Conservation (phyloP, 1,284 basidiomycete species). For the Ceratobasidium papillatum region DNA sequence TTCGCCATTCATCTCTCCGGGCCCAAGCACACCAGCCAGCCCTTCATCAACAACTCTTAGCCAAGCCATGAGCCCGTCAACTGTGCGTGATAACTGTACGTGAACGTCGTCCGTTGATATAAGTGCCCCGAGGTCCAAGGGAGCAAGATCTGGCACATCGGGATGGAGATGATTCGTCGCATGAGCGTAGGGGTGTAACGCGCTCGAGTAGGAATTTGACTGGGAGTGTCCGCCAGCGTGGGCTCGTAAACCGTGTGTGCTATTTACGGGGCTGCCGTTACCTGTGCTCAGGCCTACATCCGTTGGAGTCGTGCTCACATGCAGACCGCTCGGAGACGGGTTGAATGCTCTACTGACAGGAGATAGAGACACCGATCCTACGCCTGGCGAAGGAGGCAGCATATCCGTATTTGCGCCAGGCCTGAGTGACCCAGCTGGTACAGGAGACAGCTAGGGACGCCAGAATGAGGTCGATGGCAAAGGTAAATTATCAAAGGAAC, state of each 20-base stretch:
- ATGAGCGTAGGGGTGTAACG: slow-evolving; percentile 16
- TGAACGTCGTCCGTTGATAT: slow-evolving; percentile 72
- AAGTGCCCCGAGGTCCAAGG: slow-evolving; percentile 74
- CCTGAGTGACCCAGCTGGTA: slow-evolving; percentile 32
- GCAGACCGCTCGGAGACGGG: slow-evolving; percentile 36
- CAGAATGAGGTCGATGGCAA: neutral
- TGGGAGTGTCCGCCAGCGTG: slow-evolving; percentile 38
- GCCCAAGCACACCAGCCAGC: slow-evolving; percentile 65
- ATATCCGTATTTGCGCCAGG: slow-evolving; percentile 50
- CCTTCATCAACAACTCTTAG: slow-evolving; percentile 78
- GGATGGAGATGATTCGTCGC: slow-evolving; percentile 8
- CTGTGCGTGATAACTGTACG: slow-evolving; percentile 73
- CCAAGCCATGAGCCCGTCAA: slow-evolving; percentile 85
- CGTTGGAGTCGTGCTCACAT: slow-evolving; percentile 41
- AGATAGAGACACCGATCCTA: slow-evolving; percentile 50
- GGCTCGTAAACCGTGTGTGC: slow-evolving; percentile 15
- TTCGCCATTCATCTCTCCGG: slow-evolving; percentile 40
- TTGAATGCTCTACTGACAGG: slow-evolving; percentile 46
- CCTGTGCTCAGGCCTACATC: slow-evolving; percentile 45
- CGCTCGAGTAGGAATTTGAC: slow-evolving; percentile 24
- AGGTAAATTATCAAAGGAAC: slow-evolving; percentile 3
- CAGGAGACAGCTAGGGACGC: slow-evolving; percentile 40
- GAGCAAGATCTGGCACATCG: slow-evolving; percentile 59
- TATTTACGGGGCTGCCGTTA: slow-evolving; percentile 48
- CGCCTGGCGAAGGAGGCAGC: slow-evolving; percentile 61